Conservation (phyloP, 305 asterid genomes). For the Andrographis paniculata region DNA sequence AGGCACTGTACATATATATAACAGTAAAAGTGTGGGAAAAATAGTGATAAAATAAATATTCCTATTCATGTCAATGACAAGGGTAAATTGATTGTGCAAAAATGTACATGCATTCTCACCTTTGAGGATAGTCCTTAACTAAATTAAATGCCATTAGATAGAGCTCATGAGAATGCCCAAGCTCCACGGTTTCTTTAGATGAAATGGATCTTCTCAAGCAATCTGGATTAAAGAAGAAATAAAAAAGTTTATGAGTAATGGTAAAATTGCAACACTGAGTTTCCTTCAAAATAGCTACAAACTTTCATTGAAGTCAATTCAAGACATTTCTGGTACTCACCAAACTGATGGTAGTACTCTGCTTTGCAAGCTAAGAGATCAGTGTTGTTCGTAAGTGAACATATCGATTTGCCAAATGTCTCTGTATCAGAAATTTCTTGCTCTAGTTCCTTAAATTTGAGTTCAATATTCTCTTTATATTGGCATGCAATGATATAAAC, state of each 20-base stretch:
- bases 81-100: neutral
- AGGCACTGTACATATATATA: no score
- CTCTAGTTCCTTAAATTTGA: constrained; percentile 81
- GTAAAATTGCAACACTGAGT: constrained; percentile 6
- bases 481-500: constrained; percentile 28
- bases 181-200: constrained; percentile 96
- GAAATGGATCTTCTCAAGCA: constrained; percentile 98
- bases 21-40: no score
- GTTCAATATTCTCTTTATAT: constrained; percentile 89
- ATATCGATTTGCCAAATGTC: constrained; percentile 50
- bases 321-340: constrained; percentile 94
- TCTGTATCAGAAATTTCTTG: constrained; percentile 47
- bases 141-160: constrained; percentile 98
- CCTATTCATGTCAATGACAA: constrained; percentile 3
- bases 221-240: constrained; percentile 59
- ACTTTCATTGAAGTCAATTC: constrained; percentile 85
- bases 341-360: constrained; percentile 93
- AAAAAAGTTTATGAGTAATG: constrained; percentile 18
- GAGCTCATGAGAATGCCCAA: constrained; percentile 95
- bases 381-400: constrained; percentile 72
- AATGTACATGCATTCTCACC: constrained; percentile 48
- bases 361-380: constrained; percentile 99
- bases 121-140: constrained; percentile 97
- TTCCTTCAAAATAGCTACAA: constrained; percentile 18
- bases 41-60: neutral